These are phyloP conservation scores for Stereum hirsutum DNA, from an alignment of 1,284 basidiomycete genomes.

Conservation along the genomic window DNA sequence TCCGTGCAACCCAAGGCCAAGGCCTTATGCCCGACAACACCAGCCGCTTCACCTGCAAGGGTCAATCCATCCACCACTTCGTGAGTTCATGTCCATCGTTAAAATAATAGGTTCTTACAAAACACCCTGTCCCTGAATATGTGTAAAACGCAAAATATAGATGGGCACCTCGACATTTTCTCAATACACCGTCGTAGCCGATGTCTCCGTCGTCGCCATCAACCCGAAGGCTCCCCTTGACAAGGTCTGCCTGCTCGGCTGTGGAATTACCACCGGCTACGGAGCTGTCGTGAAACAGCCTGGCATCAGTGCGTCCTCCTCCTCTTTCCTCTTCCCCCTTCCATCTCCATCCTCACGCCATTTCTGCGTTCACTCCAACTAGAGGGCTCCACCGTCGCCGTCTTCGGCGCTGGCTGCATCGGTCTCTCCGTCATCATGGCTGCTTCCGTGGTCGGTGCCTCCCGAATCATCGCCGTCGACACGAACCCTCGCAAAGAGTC, in stretches of 20 bases:
- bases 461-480: conserved; percentile 90
- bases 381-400: conserved; percentile 84
- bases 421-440: conserved; percentile 91
- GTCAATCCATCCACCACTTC: conserved; percentile 87
- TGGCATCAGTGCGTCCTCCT: conserved; percentile 53
- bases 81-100: conserved; percentile 38
- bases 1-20: conserved; percentile 91
- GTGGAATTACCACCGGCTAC: conserved; percentile 97
- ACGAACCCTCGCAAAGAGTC: conserved; percentile 79
- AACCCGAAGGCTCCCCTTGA: conserved; percentile 83
- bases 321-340: neutral
- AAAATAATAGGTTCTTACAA: neutral
- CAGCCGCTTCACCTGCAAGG: conserved; percentile 87
- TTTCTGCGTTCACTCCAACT: too few species aligned
- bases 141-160: conserved; percentile 30
- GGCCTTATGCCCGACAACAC: conserved; percentile 94
- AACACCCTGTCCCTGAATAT: neutral
- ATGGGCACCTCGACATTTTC: conserved; percentile 99
- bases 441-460: conserved; percentile 69
- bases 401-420: conserved; percentile 96
- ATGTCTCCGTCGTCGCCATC: conserved; percentile 93
- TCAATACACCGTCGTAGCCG: conserved; percentile 97
- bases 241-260: conserved; percentile 91
- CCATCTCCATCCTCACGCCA: neutral
- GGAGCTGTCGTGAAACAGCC: conserved; percentile 79